Evolutionary conservation across 306 rosid species (phyloP), one percentile per base, ranked within the genome.

Genomic region (Sophora flavescens): DNA sequence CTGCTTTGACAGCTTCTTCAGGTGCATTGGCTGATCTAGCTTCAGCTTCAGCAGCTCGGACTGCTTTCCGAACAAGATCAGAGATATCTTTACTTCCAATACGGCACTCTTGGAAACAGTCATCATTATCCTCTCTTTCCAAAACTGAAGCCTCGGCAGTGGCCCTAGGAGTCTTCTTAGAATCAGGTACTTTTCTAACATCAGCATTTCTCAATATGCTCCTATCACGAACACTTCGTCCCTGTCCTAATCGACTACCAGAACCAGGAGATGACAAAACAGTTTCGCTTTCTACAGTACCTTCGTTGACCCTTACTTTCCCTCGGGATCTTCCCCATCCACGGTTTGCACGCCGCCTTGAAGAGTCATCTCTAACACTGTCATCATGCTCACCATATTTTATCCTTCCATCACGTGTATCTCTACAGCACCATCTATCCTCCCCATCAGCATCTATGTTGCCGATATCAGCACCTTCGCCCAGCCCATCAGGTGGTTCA

Each of bases 1-100:
- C 99, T 63, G 96, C 97, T 82, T 87, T 92, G 26, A 93, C 85
- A 50, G 99, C 99, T 79, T 96, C 99, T 67, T 68, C 96, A 77
- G 98, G 97, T 57, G 99, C 98, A 89, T 84, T 80, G 67, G 92
- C 99, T 74, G 98, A 86, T 68, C 96, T 86, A 5, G 99, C 99
- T 86, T 92, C 98, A 70, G 91, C 96, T 86, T 96, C 96, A 1
- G 99, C 98, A 35, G 98, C 89, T 81, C 70, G 84, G 65, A 96
- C 96, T 35, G 98, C 99, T 82, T 87, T 93, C 82, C 81, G 93
- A 12, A 93, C 98, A 39, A 88, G 71, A 82, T 91, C 89, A 10
- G 89, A 83, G 45, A 96, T 84, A 80, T 96, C 97, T 84, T 80
- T 89, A 66, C 78, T 83, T 80, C 99, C 99, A 83, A 93, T 80